Evolutionary conservation across 805 yeast genomes (phyloP), one percentile per base, ranked within the genome.

Genomic region (Candida cerambycidarum): DNA sequence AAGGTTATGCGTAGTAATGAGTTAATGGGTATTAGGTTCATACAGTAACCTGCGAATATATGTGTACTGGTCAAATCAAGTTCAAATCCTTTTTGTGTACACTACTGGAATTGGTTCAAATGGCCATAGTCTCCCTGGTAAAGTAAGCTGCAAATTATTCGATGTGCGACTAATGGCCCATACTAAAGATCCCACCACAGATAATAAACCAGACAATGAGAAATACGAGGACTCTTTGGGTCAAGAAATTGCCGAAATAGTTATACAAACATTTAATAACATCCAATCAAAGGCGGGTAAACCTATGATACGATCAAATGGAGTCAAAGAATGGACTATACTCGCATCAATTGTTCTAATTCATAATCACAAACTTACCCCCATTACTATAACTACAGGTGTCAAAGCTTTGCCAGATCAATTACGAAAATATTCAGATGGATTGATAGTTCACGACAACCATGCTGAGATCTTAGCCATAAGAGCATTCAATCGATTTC

Each of bases 381-480:
- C 78, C 1, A 53, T 87, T 2, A 60, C 80, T 0, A 33, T 87
- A 3, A 73, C 89, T 0, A 88, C 97, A 0, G 99, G 99, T 0
- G 85, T 89, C 38, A 93, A 93, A 57, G 76, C 88, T 0, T 53
- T 76, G 14, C 90, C 97, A 1, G 78, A 83, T 52, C 57, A 50
- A 1, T 59, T 84, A 0, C 42, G 65, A 2, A 47, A 57, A 3
- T 63, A 65, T 38, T 65, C 77, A 2, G 43, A 66, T 0, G 97
- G 98, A 0, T 56, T 59, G 13, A 59, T 89, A 7, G 67, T 92
- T 0, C 98, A 92, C 55, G 98, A 92, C 60, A 69, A 82, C 59
- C 99, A 92, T 65, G 97, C 98, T 0, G 99, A 92, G 56, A 76
- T 89, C 1, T 62, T 93, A 12, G 78, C 85, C 0, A 44, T 90